Evolutionary conservation across 2,329 filamentous ascomycete species (phyloP).

Genomic region (Alternaria brassicae): DNA sequence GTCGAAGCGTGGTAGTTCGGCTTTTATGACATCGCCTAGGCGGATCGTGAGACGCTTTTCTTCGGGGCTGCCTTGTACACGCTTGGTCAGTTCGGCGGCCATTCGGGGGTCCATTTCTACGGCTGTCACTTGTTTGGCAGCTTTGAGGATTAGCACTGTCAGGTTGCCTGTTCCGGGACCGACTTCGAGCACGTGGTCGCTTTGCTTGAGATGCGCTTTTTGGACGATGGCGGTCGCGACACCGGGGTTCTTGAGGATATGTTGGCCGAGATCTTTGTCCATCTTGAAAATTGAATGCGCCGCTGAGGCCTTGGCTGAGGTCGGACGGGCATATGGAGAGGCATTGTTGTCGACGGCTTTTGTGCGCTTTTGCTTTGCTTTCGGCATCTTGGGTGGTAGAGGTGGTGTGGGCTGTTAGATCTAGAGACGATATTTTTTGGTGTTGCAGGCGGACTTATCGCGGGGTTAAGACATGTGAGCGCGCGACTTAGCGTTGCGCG

Average conservation of each 20-base stretch:
- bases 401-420: conserved; percentile 16
- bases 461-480: conserved; percentile 30
- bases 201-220: conserved; percentile 90
- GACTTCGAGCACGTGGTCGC: conserved; percentile 86
- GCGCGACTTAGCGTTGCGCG: conserved; percentile 23
- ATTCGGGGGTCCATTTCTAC: conserved; percentile 96
- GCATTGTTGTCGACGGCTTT: conserved; percentile 40
- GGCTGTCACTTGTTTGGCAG: conserved; percentile 81
- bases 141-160: conserved; percentile 86
- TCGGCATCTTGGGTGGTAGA: conserved; percentile 52
- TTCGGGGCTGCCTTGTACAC: conserved; percentile 86
- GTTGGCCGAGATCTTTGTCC: conserved; percentile 88
- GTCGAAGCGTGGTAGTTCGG: conserved; percentile 78
- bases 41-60: conserved; percentile 81
- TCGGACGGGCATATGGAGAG: conserved; percentile 55
- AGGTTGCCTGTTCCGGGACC: conserved; percentile 90
- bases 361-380: conserved; percentile 51
- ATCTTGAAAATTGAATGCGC: conserved; percentile 95
- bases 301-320: conserved; percentile 56
- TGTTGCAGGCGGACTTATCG: conserved; percentile 27
- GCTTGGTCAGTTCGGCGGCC: conserved; percentile 92
- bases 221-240: conserved; percentile 82
- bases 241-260: conserved; percentile 92
- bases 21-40: conserved; percentile 91
- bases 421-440: conserved; percentile 32